A percentile compares a stretch with the other conserved stretches of the same genome.
These are phyloP conservation scores for Paecilomyces niveus DNA, from an alignment of 2,329 filamentous ascomycete genomes.

Conservation along the genomic window DNA sequence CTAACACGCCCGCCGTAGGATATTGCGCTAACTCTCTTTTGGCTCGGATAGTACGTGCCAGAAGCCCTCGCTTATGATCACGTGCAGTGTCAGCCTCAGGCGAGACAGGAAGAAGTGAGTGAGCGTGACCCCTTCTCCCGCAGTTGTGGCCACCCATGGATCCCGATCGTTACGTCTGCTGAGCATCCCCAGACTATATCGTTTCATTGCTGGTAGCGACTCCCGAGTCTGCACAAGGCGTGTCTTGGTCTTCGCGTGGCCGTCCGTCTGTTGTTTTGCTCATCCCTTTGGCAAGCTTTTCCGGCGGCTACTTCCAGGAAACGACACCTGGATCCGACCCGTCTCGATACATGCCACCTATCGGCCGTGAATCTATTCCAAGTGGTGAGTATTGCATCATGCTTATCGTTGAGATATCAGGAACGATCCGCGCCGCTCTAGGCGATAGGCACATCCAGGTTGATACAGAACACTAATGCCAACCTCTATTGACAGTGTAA, in stretches of 20 bases:
- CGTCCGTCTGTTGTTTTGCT: not conserved
- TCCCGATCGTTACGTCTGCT: constrained; percentile 1
- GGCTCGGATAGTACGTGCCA: not conserved
- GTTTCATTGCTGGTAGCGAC: not conserved
- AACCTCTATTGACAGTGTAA: not conserved
- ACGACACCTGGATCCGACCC: not conserved
- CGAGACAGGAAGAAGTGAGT: not conserved
- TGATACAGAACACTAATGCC: not conserved
- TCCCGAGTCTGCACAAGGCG: constrained; percentile 5
- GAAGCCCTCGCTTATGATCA: not conserved
- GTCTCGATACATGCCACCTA: not conserved
- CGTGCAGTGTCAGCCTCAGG: constrained; percentile 1
- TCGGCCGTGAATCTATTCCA: not conserved
- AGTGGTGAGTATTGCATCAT: not conserved
- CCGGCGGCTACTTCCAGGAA: not conserved
- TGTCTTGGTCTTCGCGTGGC: constrained; percentile 3
- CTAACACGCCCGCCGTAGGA: not conserved
- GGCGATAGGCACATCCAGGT: not conserved
- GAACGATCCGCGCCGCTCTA: not conserved
- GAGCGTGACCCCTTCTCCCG: constrained; percentile 1
- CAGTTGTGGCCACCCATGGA: constrained; percentile 3
- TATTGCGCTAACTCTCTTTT: not conserved
- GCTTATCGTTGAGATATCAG: not conserved
- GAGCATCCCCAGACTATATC: not conserved
- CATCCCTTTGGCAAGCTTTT: not conserved